A percentile compares a stretch with the other conserved stretches of the same genome.
phyloP scores from a whole-genome alignment of 2,329 filamentous ascomycete species.

The Diaporthe caulivora region DNA sequence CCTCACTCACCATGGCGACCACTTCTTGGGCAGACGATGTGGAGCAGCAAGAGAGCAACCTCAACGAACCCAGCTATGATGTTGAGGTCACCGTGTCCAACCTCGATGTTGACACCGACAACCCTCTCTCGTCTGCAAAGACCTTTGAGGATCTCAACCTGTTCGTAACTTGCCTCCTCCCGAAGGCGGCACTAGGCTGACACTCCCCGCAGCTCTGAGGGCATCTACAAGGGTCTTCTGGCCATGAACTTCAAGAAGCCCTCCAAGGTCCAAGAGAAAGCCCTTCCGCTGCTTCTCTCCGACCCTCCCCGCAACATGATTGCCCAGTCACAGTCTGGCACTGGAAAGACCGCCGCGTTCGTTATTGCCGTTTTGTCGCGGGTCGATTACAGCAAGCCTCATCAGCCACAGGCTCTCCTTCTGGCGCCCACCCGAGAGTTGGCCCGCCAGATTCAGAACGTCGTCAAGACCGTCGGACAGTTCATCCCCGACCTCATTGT shows the following conservation, averaged over 20 bases:
- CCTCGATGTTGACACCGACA: conserved; percentile 86
- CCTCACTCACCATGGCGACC: conserved; percentile 20
- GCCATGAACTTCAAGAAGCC: conserved; percentile 92
- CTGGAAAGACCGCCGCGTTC: conserved; percentile 97
- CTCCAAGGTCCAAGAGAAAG: conserved; percentile 97
- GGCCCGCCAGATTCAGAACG: conserved; percentile 91
- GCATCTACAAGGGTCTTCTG: conserved; percentile 82
- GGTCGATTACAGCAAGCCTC: conserved; percentile 77
- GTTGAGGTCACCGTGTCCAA: conserved; percentile 95
- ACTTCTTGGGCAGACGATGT: conserved; percentile 47
- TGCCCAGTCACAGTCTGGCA: conserved; percentile 98
- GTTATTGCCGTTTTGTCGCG: conserved; percentile 91
- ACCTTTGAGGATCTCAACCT: conserved; percentile 88
- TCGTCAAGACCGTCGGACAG: conserved; percentile 85
- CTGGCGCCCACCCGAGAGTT: conserved; percentile 95
- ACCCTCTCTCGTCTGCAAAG: conserved; percentile 87
- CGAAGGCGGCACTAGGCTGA: conserved; percentile 42
- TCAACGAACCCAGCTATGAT: conserved; percentile 80
- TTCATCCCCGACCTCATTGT: conserved; percentile 83
- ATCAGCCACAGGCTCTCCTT: conserved; percentile 85
- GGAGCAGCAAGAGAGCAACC: conserved; percentile 35
- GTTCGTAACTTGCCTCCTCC: conserved; percentile 62
- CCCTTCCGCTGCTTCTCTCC: conserved; percentile 87
- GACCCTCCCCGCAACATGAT: conserved; percentile 95
- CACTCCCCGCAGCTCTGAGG: conserved; percentile 56